Percentiles rank a stretch among this genome's conserved stretches.
Evolutionary conservation across 2,329 filamentous ascomycete species (phyloP).

Genomic region (Myriosclerotinia curreyana): DNA sequence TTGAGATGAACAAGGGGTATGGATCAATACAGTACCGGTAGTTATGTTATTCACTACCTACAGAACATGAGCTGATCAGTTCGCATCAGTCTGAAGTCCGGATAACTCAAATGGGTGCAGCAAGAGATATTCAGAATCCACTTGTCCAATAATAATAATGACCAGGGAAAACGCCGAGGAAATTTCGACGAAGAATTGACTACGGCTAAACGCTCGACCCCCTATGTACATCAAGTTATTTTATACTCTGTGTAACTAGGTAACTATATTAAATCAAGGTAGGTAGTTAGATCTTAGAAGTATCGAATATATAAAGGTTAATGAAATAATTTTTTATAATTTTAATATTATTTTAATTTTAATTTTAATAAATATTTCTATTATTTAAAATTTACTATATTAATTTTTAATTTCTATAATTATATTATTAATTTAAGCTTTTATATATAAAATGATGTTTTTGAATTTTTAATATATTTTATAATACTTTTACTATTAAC

Average conservation of each 20-base stretch:
- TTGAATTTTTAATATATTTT: no score
- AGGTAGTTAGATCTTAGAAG: no score
- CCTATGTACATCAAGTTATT: not conserved
- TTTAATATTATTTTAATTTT: no score
- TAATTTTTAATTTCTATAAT: no score
- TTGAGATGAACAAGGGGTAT: not conserved
- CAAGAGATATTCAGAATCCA: not conserved
- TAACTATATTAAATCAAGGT: not conserved
- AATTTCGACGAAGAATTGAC: not conserved
- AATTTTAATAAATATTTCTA: no score
- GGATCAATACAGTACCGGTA: not conserved
- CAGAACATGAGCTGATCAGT: not conserved
- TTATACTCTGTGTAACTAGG: not conserved
- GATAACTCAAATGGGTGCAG: conserved; percentile 2
- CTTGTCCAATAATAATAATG: not conserved
- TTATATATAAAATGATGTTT: no score
- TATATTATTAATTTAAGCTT: no score
- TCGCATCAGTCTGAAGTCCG: conserved; percentile 7
- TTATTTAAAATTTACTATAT: no score
- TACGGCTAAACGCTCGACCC: not conserved
- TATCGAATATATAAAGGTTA: no score
- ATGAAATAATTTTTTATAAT: no score
- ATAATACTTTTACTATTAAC: no score
- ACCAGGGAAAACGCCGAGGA: not conserved
- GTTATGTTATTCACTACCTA: no score